phyloP scores from a whole-genome alignment of 768 basidiomycete species.

The Candolleomyces aberdarensis region DNA sequence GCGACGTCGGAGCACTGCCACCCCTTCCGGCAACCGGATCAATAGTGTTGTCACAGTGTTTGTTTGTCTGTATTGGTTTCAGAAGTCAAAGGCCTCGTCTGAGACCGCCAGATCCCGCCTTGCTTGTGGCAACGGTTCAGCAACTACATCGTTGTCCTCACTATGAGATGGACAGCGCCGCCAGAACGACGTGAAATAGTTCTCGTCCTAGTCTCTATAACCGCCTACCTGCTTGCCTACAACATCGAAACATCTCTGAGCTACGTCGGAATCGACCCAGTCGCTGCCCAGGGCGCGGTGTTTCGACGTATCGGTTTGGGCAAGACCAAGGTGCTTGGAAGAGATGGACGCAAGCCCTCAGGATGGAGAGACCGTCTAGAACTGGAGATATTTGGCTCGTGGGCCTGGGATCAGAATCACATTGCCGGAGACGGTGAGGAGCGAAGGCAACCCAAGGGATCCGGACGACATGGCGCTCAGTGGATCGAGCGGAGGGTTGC shows the following conservation, averaged over 20 bases:
- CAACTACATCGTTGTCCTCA: conserved; percentile 2
- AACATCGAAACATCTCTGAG: conserved; percentile 67
- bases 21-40: neutral
- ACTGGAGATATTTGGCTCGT: conserved; percentile 62
- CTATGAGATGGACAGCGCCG: conserved; percentile 61
- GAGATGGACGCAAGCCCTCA: conserved; percentile 46
- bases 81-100: neutral
- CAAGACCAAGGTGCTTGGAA: conserved; percentile 31
- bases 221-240: conserved; percentile 67
- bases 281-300: conserved; percentile 32
- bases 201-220: conserved; percentile 62
- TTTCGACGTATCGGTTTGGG: conserved; percentile 39
- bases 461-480: conserved; percentile 40
- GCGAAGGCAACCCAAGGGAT: conserved; percentile 38
- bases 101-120: neutral
- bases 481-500: conserved; percentile 36
- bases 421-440: conserved; percentile 56
- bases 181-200: conserved; percentile 74
- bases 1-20: no score
- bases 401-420: conserved; percentile 61
- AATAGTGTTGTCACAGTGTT: neutral
- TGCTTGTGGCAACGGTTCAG: neutral
- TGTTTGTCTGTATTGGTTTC: neutral
- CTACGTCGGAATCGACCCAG: conserved; percentile 45
- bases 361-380: conserved; percentile 61